These are phyloP conservation scores for Scutellaria minor DNA, from an alignment of 257 asterid genomes.

Conservation along the genomic window DNA sequence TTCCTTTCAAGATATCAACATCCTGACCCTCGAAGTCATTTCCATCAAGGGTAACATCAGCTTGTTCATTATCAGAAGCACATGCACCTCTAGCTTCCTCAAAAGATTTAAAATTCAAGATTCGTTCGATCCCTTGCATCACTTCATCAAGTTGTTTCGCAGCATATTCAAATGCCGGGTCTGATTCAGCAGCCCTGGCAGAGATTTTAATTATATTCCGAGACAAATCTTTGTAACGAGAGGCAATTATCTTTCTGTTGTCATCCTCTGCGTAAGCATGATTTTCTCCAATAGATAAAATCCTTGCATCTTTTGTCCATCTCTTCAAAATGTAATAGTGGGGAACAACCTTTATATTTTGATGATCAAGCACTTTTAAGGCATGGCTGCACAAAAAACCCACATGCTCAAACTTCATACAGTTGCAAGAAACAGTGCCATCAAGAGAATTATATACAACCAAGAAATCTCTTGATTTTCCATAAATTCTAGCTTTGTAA, in stretches of 20 bases:
- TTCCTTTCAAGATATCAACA: conserved; percentile 46
- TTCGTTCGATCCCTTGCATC: conserved; percentile 61
- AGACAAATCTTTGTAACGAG: conserved; percentile 59
- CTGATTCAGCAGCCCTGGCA: conserved; percentile 65
- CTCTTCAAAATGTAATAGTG: conserved; percentile 58
- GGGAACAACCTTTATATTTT: conserved; percentile 61
- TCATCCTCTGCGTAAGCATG: conserved; percentile 41
- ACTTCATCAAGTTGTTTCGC: conserved; percentile 58
- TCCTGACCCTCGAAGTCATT: conserved; percentile 49
- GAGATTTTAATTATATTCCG: conserved; percentile 56
- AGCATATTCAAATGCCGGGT: conserved; percentile 63
- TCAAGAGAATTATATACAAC: conserved; percentile 54
- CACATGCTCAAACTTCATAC: conserved; percentile 68
- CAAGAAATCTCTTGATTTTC: conserved; percentile 50
- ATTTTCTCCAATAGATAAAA: conserved; percentile 41
- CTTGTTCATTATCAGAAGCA: conserved; percentile 44
- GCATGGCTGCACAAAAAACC: conserved; percentile 68
- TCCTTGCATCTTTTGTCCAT: conserved; percentile 69
- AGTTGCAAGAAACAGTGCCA: conserved; percentile 62
- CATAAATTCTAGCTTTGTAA: conserved; percentile 64
- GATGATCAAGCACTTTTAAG: conserved; percentile 65
- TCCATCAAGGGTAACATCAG: conserved; percentile 42
- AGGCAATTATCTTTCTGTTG: conserved; percentile 48
- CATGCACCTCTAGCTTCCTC: conserved; percentile 45
- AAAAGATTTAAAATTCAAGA: conserved; percentile 49